Evolutionary conservation across 768 basidiomycete genomes (phyloP).

Genomic region (Trametes coccinea): DNA sequence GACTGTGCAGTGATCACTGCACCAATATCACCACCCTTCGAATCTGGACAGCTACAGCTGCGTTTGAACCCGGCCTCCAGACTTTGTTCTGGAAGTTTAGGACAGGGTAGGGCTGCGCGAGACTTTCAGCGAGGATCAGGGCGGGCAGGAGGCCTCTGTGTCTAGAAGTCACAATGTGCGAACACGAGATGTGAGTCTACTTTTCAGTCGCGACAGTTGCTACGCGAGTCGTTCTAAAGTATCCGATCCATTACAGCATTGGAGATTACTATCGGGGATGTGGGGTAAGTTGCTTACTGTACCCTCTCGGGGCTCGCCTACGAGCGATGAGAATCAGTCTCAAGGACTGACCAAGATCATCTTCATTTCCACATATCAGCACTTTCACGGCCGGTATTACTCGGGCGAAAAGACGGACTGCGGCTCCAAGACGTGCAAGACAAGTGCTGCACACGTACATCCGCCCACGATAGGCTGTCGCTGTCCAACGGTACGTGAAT

Average conservation of each 20-base stretch:
- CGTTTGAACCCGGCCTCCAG: too few species aligned
- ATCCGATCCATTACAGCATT: constrained; percentile 4
- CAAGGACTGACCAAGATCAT: not conserved
- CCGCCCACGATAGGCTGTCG: constrained; percentile 11
- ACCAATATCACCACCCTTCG: too few species aligned
- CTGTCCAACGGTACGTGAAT: constrained; percentile 12
- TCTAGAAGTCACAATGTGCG: constrained; percentile 11
- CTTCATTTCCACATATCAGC: not conserved
- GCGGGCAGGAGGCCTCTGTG: not conserved
- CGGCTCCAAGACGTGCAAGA: constrained; percentile 18
- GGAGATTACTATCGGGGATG: constrained; percentile 25
- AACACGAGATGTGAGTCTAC: constrained; percentile 19
- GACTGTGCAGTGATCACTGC: too few species aligned
- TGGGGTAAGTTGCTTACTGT: constrained; percentile 6
- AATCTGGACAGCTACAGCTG: too few species aligned
- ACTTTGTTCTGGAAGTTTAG: too few species aligned
- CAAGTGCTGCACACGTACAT: constrained; percentile 20
- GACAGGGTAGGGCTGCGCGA: too few species aligned
- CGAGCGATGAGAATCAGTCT: not conserved
- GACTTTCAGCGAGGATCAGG: not conserved
- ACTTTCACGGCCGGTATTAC: constrained; percentile 24
- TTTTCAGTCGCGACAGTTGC: not conserved
- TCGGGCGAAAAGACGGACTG: constrained; percentile 20
- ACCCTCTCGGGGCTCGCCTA: not conserved
- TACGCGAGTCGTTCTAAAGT: not conserved